phyloP scores from a whole-genome alignment of 352 stramenopile genomes.

The Halophytophthora polymorphica region DNA sequence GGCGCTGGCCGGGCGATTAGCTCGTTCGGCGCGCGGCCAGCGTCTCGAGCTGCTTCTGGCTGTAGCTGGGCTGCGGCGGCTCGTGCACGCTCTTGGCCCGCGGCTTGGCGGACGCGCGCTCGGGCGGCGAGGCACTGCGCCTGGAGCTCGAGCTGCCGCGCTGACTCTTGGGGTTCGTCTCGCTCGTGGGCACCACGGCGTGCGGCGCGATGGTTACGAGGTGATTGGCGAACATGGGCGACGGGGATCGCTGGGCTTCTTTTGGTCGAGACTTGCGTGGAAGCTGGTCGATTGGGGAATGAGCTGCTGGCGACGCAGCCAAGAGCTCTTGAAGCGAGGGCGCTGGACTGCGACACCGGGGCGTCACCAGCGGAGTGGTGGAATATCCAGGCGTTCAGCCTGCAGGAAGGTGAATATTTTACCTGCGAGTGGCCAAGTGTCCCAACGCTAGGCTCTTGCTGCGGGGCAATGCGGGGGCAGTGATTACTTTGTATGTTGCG shows the following conservation, averaged over 20 bases:
- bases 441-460: too few species aligned
- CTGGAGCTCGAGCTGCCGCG: too few species aligned
- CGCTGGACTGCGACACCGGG: background rate
- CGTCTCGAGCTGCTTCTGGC: slow-evolving; percentile 10
- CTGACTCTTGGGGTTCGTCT: too few species aligned
- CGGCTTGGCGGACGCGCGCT: slow-evolving; percentile 1
- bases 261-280: background rate
- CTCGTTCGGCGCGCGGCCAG: slow-evolving; percentile 9
- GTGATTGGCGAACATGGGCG: slow-evolving; percentile 30
- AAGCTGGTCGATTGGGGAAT: slow-evolving; percentile 26
- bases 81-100: slow-evolving; percentile 18
- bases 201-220: slow-evolving; percentile 31
- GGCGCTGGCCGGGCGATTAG: background rate
- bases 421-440: too few species aligned
- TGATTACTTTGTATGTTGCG: too few species aligned
- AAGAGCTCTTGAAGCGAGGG: slow-evolving; percentile 1
- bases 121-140: slow-evolving; percentile 3
- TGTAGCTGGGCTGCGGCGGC: background rate
- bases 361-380: too few species aligned
- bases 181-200: slow-evolving; percentile 10
- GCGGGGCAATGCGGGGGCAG: too few species aligned
- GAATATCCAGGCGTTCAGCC: too few species aligned
- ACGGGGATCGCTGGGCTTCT: background rate
- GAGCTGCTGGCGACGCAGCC: slow-evolving; percentile 6
- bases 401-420: too few species aligned